Conservation (phyloP, 2,329 filamentous ascomycete species). For the Fusarium piperis region DNA sequence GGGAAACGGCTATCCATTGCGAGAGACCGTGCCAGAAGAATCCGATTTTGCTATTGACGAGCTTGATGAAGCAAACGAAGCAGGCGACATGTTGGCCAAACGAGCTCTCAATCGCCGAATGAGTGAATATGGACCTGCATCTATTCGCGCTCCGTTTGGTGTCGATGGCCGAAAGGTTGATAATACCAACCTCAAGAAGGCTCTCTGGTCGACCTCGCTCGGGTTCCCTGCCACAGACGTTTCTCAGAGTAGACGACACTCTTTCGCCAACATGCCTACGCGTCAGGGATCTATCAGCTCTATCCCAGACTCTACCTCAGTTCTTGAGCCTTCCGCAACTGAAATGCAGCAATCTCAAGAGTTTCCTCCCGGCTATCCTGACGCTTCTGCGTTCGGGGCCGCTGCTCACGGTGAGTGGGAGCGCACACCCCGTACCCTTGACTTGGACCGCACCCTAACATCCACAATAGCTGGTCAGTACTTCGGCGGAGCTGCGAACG, state of each 20-base stretch:
- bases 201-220: slow-evolving; percentile 77
- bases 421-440: neutral
- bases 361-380: slow-evolving; percentile 52
- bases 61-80: slow-evolving; percentile 69
- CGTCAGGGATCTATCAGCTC: slow-evolving; percentile 72
- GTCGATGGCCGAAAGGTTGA: slow-evolving; percentile 71
- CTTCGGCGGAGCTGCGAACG: slow-evolving; percentile 39
- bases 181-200: slow-evolving; percentile 67
- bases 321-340: slow-evolving; percentile 57
- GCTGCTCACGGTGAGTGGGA: slow-evolving; percentile 53
- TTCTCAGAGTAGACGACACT: slow-evolving; percentile 81
- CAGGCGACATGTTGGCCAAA: slow-evolving; percentile 57
- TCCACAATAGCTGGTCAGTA: slow-evolving; percentile 32
- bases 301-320: slow-evolving; percentile 60
- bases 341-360: slow-evolving; percentile 58
- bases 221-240: slow-evolving; percentile 72
- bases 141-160: slow-evolving; percentile 60
- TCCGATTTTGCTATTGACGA: slow-evolving; percentile 80
- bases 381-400: slow-evolving; percentile 50
- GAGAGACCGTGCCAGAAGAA: slow-evolving; percentile 69
- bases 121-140: slow-evolving; percentile 63
- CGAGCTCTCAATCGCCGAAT: slow-evolving; percentile 61
- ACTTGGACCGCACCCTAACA: slow-evolving; percentile 2
- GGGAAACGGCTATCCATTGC: slow-evolving; percentile 67
- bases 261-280: slow-evolving; percentile 76